These are phyloP conservation scores for Luvunga scandens DNA, from an alignment of 345 rosid species.

Conservation along the genomic window DNA sequence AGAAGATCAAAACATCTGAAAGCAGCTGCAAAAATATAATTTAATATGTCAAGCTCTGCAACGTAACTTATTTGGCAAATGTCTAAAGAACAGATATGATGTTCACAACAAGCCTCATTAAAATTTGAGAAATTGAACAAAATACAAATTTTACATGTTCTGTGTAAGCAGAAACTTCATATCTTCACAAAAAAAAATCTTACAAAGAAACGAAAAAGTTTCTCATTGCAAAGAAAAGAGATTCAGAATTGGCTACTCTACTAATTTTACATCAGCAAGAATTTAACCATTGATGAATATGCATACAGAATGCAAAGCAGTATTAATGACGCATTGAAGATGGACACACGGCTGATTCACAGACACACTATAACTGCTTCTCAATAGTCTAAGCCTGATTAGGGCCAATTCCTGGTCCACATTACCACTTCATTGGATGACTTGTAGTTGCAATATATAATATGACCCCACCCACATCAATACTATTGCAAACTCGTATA, in stretches of 20 bases:
- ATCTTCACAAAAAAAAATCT: neutral
- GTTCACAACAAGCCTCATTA: neutral
- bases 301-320: neutral
- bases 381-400: neutral
- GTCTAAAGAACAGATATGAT: neutral
- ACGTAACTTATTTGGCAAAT: neutral
- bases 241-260: neutral
- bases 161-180: neutral
- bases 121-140: slow-evolving; percentile 2
- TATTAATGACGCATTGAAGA: neutral
- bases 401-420: neutral
- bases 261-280: neutral
- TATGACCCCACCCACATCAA: neutral
- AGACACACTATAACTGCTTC: neutral
- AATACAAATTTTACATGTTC: neutral
- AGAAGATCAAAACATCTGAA: slow-evolving; percentile 54
- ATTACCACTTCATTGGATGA: neutral
- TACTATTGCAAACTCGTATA: neutral
- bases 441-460: neutral
- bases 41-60: slow-evolving; percentile 20
- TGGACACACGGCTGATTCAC: neutral
- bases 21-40: slow-evolving; percentile 63
- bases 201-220: neutral
- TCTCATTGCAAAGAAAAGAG: neutral
- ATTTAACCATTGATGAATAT: neutral